These are phyloP conservation scores for Terfezia boudieri DNA, from an alignment of 495 filamentous ascomycete genomes.

Conservation along the genomic window DNA sequence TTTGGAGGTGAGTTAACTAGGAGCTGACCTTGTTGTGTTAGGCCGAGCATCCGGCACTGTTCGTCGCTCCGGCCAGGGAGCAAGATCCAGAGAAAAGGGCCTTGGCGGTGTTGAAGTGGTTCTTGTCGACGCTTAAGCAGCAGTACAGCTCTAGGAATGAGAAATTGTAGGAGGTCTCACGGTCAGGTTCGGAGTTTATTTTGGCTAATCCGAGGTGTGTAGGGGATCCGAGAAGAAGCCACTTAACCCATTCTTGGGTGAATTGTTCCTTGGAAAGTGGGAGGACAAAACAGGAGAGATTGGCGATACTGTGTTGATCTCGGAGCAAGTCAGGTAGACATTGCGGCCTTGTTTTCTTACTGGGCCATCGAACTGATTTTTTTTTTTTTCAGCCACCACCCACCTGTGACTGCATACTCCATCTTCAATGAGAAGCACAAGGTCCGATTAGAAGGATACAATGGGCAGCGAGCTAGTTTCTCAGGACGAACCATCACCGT, in stretches of 20 bases:
- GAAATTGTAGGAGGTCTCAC: slow-evolving; percentile 27
- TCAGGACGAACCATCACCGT: slow-evolving; percentile 68
- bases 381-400: slow-evolving; percentile 50
- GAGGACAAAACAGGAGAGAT: slow-evolving; percentile 36
- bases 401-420: slow-evolving; percentile 87
- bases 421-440: slow-evolving; percentile 71
- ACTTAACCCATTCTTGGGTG: slow-evolving; percentile 73
- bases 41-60: slow-evolving; percentile 69
- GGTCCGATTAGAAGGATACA: slow-evolving; percentile 80
- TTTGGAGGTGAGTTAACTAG: background rate
- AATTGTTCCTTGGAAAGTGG: slow-evolving; percentile 80
- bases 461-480: slow-evolving; percentile 93
- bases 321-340: slow-evolving; percentile 57
- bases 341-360: background rate
- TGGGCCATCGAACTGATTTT: slow-evolving; percentile 1
- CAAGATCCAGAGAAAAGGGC: slow-evolving; percentile 62
- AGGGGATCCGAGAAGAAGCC: slow-evolving; percentile 88
- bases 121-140: slow-evolving; percentile 83
- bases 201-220: background rate
- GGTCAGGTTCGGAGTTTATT: background rate
- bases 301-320: slow-evolving; percentile 27
- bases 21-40: slow-evolving; percentile 1
- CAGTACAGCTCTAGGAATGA: slow-evolving; percentile 82
- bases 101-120: slow-evolving; percentile 85
- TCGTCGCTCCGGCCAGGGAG: slow-evolving; percentile 69